Percentiles rank a stretch among this genome's conserved stretches.
Conservation (phyloP, 495 filamentous ascomycete genomes). For the Penicillium goetzii region DNA sequence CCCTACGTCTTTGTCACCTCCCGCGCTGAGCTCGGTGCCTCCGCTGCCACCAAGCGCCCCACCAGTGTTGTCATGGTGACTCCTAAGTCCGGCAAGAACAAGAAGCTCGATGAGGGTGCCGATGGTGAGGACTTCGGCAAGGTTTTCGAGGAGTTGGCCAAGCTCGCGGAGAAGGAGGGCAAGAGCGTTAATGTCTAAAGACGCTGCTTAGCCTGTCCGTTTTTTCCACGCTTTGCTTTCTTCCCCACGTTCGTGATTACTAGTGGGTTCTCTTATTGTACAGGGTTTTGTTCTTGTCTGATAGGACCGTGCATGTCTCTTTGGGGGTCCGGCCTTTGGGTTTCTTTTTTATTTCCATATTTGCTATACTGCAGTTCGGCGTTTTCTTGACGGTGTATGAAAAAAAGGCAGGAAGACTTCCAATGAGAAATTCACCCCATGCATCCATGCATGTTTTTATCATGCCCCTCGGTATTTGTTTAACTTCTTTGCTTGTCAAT, state of each 20-base stretch:
- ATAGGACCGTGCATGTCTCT: constrained; percentile 51
- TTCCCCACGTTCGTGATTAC: constrained; percentile 30
- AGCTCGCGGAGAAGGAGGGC: constrained; percentile 72
- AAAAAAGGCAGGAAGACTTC: constrained; percentile 48
- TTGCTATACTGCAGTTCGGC: constrained; percentile 49
- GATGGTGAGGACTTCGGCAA: constrained; percentile 71
- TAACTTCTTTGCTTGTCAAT: neutral
- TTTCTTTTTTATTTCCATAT: constrained; percentile 45
- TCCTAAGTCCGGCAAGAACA: constrained; percentile 59
- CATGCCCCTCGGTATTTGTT: neutral
- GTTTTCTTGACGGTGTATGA: constrained; percentile 53
- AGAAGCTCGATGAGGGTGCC: constrained; percentile 53
- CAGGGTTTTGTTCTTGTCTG: constrained; percentile 49
- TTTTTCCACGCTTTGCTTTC: constrained; percentile 31
- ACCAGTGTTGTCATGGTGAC: constrained; percentile 91
- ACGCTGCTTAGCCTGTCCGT: constrained; percentile 30
- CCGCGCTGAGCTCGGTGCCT: constrained; percentile 87
- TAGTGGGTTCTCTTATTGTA: constrained; percentile 49
- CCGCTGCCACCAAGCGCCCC: constrained; percentile 89
- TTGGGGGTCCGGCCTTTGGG: constrained; percentile 51
- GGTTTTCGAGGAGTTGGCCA: constrained; percentile 71
- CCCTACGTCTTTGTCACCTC: constrained; percentile 91
- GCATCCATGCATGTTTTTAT: constrained; percentile 10
- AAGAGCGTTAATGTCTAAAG: constrained; percentile 51
- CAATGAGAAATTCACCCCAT: constrained; percentile 37